These are phyloP conservation scores for Colletotrichum horii DNA, from an alignment of 2,329 filamentous ascomycete genomes.

Conservation along the genomic window DNA sequence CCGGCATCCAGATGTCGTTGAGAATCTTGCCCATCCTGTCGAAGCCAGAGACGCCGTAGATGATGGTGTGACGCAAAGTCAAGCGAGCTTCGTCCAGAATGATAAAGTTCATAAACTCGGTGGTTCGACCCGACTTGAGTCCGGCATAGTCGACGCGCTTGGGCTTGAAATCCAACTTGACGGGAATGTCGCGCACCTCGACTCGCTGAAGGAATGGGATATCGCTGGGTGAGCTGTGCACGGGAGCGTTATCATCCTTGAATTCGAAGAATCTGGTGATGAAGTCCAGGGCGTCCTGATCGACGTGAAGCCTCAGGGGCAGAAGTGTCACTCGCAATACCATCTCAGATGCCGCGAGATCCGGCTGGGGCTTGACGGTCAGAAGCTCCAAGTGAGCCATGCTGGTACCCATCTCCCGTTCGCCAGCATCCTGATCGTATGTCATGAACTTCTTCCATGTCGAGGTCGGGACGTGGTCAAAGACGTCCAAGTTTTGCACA, in stretches of 20 bases:
- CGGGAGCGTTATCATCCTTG: conserved; percentile 74
- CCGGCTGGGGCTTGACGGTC: conserved; percentile 84
- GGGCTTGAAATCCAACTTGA: conserved; percentile 94
- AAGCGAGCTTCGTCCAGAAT: conserved; percentile 89
- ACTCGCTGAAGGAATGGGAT: conserved; percentile 87
- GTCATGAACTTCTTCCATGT: conserved; percentile 99
- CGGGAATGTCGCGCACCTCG: conserved; percentile 81
- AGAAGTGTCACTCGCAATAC: conserved; percentile 81
- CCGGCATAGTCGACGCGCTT: conserved; percentile 97
- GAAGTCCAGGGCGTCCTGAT: conserved; percentile 97
- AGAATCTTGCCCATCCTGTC: conserved; percentile 87
- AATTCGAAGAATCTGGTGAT: conserved; percentile 98
- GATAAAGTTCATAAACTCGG: conserved; percentile 99
- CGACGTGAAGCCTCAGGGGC: conserved; percentile 89
- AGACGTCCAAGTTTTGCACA: conserved; percentile 84
- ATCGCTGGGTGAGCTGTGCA: conserved; percentile 68
- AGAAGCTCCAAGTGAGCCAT: conserved; percentile 92
- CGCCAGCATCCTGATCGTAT: conserved; percentile 86
- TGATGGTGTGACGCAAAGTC: conserved; percentile 84
- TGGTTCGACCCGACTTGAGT: conserved; percentile 89
- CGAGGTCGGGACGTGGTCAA: conserved; percentile 91
- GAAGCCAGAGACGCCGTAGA: conserved; percentile 91
- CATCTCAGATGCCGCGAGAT: conserved; percentile 87
- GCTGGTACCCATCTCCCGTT: conserved; percentile 81
- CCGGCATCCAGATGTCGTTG: conserved; percentile 96